These are phyloP conservation scores for Dendrocalamus latiflorus DNA, from an alignment of 202 grass and related monocot species.

Conservation along the genomic window DNA sequence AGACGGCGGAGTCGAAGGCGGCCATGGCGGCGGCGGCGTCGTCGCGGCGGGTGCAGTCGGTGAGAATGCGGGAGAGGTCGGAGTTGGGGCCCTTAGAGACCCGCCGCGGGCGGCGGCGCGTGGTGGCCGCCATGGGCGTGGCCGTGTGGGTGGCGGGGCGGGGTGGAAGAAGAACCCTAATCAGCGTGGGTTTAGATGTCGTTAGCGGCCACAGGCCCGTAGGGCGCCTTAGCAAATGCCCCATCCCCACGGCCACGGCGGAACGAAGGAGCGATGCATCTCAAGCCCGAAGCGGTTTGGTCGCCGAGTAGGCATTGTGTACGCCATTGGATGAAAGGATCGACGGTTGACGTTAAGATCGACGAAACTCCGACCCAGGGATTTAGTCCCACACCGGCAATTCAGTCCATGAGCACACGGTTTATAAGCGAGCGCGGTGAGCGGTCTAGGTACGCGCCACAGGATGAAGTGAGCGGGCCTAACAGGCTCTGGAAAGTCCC, in stretches of 20 bases:
- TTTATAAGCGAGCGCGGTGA: not conserved
- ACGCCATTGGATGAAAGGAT: not conserved
- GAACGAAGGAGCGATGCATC: not conserved
- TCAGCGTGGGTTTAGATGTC: not conserved
- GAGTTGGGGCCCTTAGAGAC: slow-evolving; percentile 40
- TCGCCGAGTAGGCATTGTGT: too few species aligned
- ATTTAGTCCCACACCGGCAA: slow-evolving; percentile 18
- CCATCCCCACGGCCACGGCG: not conserved
- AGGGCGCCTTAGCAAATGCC: not conserved
- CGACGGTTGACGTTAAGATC: not conserved
- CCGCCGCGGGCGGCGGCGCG: slow-evolving; percentile 21
- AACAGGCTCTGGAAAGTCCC: slow-evolving; percentile 22
- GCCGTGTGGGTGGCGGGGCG: not conserved
- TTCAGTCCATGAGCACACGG: rapidly evolving
- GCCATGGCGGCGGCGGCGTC: slow-evolving; percentile 64
- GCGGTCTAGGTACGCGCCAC: rapidly evolving
- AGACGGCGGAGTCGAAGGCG: slow-evolving; percentile 44
- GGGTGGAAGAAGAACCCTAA: slow-evolving; percentile 20
- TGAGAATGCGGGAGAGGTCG: slow-evolving; percentile 48
- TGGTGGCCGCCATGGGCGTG: slow-evolving; percentile 2
- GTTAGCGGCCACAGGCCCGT: not conserved
- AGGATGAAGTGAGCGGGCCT: slow-evolving; percentile 49
- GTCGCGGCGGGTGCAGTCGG: slow-evolving; percentile 64
- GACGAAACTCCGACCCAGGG: not conserved
- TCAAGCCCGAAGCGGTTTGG: not conserved